Evolutionary conservation across 2,329 filamentous ascomycete genomes (phyloP), one percentile per base, ranked within the genome.

Genomic region (Neocucurbitaria cava): DNA sequence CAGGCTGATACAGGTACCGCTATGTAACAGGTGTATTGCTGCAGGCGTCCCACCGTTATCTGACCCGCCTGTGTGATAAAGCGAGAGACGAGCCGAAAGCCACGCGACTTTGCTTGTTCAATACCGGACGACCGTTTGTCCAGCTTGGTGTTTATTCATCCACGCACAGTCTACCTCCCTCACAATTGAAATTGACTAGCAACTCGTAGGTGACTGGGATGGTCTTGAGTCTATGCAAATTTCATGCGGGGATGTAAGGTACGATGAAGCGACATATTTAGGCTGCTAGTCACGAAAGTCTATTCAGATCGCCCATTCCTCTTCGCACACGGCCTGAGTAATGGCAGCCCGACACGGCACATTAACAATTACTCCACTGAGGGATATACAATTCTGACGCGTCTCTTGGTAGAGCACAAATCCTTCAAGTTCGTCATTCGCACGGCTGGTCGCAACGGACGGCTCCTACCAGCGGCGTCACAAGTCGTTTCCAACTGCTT

Each of bases 1-100:
- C 58, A 64, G 56, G 53, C 56, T 71, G 63, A 71, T 60, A 71
- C n/a, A n/a, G n/a, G n/a, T n/a, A n/a, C n/a, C n/a, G n/a, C n/a
- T n/a, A n/a, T n/a, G n/a, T n/a, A n/a, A n/a, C 69, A 65, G 46
- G 51, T 49, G 35, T 42, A 35, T 52, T 54, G 46, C 35, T 38
- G 40, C 55, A 62, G 47, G 52, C 49, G 47, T 48, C 54, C 52
- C 56, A 62, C 62, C 56, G 45, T 58, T 39, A 49, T 46, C 47
- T 49, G 46, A 20, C 51, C 53, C 55, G 56, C 46, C 46, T 54
- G 41, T 38, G 21, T 40, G 54, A 39, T 38, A 20, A 40, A 49
- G 43, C 17, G 38, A 51, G 50, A 54, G 28, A 55, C 51, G 36
- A 50, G 52, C 53, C 46, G 49, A 42, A 40, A 43, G 59, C 56